phyloP scores from a whole-genome alignment of 768 basidiomycete genomes.

The Hygrophoropsis aurantiaca region DNA sequence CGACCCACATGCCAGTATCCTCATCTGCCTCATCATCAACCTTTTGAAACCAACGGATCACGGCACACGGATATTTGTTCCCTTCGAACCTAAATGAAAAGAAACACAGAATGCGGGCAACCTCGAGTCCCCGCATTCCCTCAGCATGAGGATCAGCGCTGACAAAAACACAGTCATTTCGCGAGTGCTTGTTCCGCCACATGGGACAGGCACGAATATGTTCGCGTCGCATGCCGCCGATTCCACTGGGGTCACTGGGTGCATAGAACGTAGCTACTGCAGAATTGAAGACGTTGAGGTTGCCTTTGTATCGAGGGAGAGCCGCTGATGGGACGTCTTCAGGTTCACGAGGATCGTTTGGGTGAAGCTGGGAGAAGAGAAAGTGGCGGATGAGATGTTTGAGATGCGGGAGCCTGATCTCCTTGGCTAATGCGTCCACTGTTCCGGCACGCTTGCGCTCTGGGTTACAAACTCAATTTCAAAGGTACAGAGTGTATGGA shows the following conservation, averaged over 20 bases:
- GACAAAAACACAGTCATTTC: conserved; percentile 9
- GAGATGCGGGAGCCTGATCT: neutral
- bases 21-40: conserved; percentile 3
- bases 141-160: neutral
- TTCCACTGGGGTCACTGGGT: too few relatives aligned
- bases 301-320: conserved; percentile 9
- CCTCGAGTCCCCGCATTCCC: conserved; percentile 3
- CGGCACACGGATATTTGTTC: conserved; percentile 1
- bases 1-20: conserved; percentile 11
- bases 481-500: too few relatives aligned
- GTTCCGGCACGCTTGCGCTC: neutral
- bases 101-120: conserved; percentile 2
- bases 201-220: neutral
- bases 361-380: conserved; percentile 1
- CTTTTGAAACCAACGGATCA: conserved; percentile 3
- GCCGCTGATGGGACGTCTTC: conserved; percentile 3
- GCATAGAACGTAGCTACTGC: conserved; percentile 6
- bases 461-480: too few relatives aligned
- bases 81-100: conserved; percentile 3
- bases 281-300: neutral
- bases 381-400: neutral
- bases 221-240: conserved; percentile 7
- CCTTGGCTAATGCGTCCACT: neutral
- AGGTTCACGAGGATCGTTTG: neutral
- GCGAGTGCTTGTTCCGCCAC: neutral